Conservation (phyloP, 2,329 filamentous ascomycete species). For the Cladophialophora exuberans region DNA sequence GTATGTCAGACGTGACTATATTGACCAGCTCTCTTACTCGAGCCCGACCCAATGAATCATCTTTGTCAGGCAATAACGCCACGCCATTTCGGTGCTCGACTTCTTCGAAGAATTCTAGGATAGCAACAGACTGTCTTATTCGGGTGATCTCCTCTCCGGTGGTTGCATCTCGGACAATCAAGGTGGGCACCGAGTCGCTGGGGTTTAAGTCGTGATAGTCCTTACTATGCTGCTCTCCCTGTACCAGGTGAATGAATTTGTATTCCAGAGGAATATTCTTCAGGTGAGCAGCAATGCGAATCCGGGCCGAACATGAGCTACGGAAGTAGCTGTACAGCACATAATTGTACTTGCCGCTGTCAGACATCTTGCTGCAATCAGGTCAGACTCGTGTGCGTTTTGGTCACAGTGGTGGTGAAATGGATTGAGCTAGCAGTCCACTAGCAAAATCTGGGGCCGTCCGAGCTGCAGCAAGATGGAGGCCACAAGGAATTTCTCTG, state of each 20-base stretch:
- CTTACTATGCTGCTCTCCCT: slow-evolving; percentile 54
- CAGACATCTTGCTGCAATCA: background rate
- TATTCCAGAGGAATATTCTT: slow-evolving; percentile 56
- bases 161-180: slow-evolving; percentile 44
- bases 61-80: slow-evolving; percentile 51
- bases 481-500: background rate
- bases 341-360: slow-evolving; percentile 26
- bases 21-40: slow-evolving; percentile 56
- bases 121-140: slow-evolving; percentile 61
- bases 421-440: background rate
- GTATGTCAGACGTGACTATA: slow-evolving; percentile 61
- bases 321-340: slow-evolving; percentile 64
- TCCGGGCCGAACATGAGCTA: slow-evolving; percentile 64
- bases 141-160: slow-evolving; percentile 41
- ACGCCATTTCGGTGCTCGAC: slow-evolving; percentile 43
- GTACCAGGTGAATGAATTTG: slow-evolving; percentile 58
- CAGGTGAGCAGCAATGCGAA: slow-evolving; percentile 62
- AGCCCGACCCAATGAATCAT: slow-evolving; percentile 50
- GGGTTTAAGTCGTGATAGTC: slow-evolving; percentile 57
- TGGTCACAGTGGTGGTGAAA: no score
- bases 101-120: slow-evolving; percentile 66
- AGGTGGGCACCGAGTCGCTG: slow-evolving; percentile 58
- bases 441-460: slow-evolving; percentile 2
- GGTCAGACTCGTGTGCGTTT: no score
- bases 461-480: slow-evolving; percentile 1